A percentile compares a stretch with the other conserved stretches of the same genome.
Evolutionary conservation across 179 eudicot species (phyloP).

Genomic region (Dionaea muscipula): DNA sequence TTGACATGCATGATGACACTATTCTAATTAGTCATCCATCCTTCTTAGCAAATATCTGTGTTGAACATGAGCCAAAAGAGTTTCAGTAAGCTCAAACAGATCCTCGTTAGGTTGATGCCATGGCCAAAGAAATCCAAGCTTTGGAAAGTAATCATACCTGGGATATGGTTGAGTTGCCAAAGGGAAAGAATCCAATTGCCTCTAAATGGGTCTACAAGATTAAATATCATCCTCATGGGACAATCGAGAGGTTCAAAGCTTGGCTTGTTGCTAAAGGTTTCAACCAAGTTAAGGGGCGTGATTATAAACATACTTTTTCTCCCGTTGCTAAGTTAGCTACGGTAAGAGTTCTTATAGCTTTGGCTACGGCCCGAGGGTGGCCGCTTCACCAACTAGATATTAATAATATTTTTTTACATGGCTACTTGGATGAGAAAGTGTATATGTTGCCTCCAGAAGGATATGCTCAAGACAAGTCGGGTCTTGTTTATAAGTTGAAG

Average conservation of each 20-base stretch:
- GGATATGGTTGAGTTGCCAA: neutral
- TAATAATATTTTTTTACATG: neutral
- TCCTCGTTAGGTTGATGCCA: no score
- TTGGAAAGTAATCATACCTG: neutral
- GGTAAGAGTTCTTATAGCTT: neutral
- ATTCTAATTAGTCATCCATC: no score
- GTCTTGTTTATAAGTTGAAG: neutral
- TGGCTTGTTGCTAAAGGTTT: neutral
- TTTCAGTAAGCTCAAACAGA: no score
- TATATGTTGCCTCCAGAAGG: slow-evolving; percentile 1
- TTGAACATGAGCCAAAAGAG: no score
- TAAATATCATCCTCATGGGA: neutral
- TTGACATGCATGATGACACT: no score
- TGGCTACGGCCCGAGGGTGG: neutral
- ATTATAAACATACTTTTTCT: neutral
- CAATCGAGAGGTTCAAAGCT: neutral
- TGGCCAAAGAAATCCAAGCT: neutral
- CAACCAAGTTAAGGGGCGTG: neutral
- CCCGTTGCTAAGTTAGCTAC: slow-evolving; percentile 1
- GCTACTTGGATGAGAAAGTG: neutral
- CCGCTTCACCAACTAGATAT: neutral
- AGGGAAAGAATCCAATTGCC: neutral
- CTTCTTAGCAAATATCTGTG: no score
- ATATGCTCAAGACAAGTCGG: neutral
- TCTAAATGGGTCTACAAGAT: slow-evolving; percentile 7